Evolutionary conservation across 2,329 filamentous ascomycete species (phyloP).

Genomic region (Calonectria fujianensis): DNA sequence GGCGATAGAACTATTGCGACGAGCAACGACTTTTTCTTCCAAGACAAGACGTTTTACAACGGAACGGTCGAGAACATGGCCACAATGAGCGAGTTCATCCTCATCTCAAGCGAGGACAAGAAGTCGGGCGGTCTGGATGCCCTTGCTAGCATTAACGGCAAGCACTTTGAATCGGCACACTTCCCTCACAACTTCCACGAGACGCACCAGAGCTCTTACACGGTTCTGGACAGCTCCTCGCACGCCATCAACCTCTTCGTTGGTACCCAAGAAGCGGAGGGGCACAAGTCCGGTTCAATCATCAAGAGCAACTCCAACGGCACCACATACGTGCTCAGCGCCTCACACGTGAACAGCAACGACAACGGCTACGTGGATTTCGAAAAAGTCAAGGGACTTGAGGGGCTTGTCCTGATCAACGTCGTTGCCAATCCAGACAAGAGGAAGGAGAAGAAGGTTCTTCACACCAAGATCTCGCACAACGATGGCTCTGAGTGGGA

Average conservation of each 20-base stretch:
- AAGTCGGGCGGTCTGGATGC: constrained; percentile 80
- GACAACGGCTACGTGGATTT: constrained; percentile 89
- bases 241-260: constrained; percentile 97
- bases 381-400: constrained; percentile 94
- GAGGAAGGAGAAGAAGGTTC: constrained; percentile 86
- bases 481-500: constrained; percentile 95
- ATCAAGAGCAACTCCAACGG: constrained; percentile 99
- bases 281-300: constrained; percentile 86
- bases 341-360: constrained; percentile 88
- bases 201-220: constrained; percentile 87
- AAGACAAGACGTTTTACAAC: constrained; percentile 74
- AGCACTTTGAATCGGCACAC: constrained; percentile 85
- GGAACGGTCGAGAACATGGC: constrained; percentile 85
- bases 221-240: constrained; percentile 94
- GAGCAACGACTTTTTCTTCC: constrained; percentile 85
- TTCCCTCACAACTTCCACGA: constrained; percentile 92
- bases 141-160: constrained; percentile 89
- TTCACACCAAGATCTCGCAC: constrained; percentile 95
- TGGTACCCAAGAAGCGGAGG: constrained; percentile 80
- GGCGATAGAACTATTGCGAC: constrained; percentile 82
- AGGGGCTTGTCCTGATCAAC: constrained; percentile 93
- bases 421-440: constrained; percentile 84
- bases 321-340: constrained; percentile 92
- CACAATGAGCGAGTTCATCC: constrained; percentile 97
- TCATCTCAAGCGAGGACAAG: constrained; percentile 83